phyloP scores from a whole-genome alignment of 2,329 filamentous ascomycete species.

The Pleurostoma richardsiae region DNA sequence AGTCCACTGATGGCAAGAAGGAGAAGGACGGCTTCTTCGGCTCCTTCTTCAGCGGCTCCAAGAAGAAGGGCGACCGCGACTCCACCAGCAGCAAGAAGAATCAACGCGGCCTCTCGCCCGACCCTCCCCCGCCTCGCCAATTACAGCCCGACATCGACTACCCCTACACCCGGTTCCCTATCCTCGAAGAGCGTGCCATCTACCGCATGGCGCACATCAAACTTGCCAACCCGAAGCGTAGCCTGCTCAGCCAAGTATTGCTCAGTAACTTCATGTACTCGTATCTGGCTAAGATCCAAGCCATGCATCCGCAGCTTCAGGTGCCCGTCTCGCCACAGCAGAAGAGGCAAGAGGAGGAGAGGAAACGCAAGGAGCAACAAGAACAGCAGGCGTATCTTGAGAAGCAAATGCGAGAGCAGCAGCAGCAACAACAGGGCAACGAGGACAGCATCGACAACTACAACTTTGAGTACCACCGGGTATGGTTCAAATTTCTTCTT shows the following conservation, averaged over 20 bases:
- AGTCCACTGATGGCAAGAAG: constrained; percentile 72
- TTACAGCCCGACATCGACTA: constrained; percentile 88
- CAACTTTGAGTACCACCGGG: constrained; percentile 29
- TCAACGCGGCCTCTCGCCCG: constrained; percentile 73
- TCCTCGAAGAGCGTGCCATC: constrained; percentile 92
- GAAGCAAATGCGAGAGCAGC: constrained; percentile 28
- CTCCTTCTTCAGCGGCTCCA: constrained; percentile 83
- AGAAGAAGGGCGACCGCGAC: constrained; percentile 81
- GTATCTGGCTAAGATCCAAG: constrained; percentile 96
- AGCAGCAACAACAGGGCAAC: constrained; percentile 15
- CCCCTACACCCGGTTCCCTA: constrained; percentile 91
- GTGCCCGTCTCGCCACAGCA: constrained; percentile 72
- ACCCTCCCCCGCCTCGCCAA: constrained; percentile 60
- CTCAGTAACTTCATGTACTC: constrained; percentile 99
- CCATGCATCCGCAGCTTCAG: constrained; percentile 95
- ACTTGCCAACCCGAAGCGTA: constrained; percentile 90
- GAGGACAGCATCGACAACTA: constrained; percentile 19
- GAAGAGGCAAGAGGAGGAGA: constrained; percentile 29
- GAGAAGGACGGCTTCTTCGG: constrained; percentile 94
- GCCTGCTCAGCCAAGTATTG: constrained; percentile 88
- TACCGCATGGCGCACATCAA: constrained; percentile 99
- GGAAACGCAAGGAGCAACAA: constrained; percentile 47
- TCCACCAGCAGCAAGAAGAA: constrained; percentile 68
- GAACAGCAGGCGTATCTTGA: constrained; percentile 37
- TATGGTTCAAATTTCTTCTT: constrained; percentile 12